Base-by-base conservation (phyloP, 768 basidiomycete species). In the Floccularia luteovirens region DNA sequence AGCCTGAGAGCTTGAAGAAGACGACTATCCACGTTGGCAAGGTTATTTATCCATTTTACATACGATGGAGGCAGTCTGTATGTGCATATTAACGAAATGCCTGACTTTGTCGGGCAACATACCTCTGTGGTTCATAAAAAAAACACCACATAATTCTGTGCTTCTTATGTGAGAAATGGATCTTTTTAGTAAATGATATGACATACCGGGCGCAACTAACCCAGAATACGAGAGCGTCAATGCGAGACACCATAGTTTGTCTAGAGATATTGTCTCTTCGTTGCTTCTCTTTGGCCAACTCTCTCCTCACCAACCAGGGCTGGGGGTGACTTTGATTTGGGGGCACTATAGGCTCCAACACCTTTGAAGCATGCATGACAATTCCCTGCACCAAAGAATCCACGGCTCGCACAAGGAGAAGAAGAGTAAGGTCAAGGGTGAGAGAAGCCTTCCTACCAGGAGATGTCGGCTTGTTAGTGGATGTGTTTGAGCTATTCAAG, bases 61-160 rank as follows among this genome's bases (percentile, higher is more conserved):
- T 89, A 86, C 0, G 79, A 76, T 39, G 60, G 64, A 22, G 77
- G 78, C 22, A 82, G 70, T 39, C 78, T n/a, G n/a, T n/a, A n/a
- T n/a, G n/a, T n/a, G n/a, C n/a, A n/a, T 79, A 36, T 14, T 24
- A 24, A 16, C 19, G 12, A 47, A 49, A 36, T 52, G 85, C 83
- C 80, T 75, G 14, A 14, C n/a, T n/a, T n/a, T n/a, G n/a, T n/a
- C 14, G 25, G 24, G 16, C 21, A 12, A 46, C 50, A 35, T 52
- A 86, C 83, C 81, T 75, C 46, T 74, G 64, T 3, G 86, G 84
- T 51, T 80, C 67, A 49, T 90, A 89, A 54, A 86, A 80, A 58
- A 84, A 90, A 49, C 86, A 88, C 87, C 87, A 89, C 84, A 89
- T 88, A 39, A 89, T 87, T 51, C 87, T 89, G 53, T 31, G 16